Evolutionary conservation across 2,329 filamentous ascomycete genomes (phyloP), one percentile per base, ranked within the genome.

Genomic region (Thermothelomyces thermophilus): DNA sequence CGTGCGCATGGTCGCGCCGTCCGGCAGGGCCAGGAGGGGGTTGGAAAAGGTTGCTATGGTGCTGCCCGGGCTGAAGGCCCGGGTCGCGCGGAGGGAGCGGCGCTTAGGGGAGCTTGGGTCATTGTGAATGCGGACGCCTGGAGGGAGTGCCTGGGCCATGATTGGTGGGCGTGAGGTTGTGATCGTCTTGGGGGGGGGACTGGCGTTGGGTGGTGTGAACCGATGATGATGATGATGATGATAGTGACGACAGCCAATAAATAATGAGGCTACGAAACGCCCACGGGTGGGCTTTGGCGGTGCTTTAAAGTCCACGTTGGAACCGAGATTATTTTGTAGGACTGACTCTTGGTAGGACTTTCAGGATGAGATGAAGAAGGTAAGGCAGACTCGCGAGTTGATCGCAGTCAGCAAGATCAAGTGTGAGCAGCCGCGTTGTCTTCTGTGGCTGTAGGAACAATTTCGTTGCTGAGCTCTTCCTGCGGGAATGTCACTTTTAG

Each of bases 21-120:
- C 68, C 3, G 78, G 74, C 20, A 80, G 66, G 16, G 74, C 72
- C 40, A 80, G 60, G 34, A 71, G 64, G 5, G 71, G 70, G 14
- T 64, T 64, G 22, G 58, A 51, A 60, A 80, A 77, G 34, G 63
- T 60, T 51, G 70, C 68, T 56, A 82, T 72, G 49, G 66, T 57
- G 24, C 68, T 63, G 57, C 76, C 76, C 0, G 78, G 66, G 3
- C 51, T 17, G 62, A 76, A 73, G 54, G 64, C 4, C 39, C 61
- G 65, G 16, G 69, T 67, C 30, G 76, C 69, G 48, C 65, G 62
- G 28, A 82, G 68, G 50, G 67, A 65, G 55, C 77, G 76, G 52
- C 42, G 44, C 20, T 30, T 46, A 37, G 3, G 6, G 22, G 11
- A 26, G 37, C 43, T 28, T 3, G 26, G 9, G 37, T 45, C 20